A percentile compares a stretch with the other conserved stretches of the same genome.
Evolutionary conservation across 805 yeast species (phyloP).

Genomic region (Suhomyces faveliae): DNA sequence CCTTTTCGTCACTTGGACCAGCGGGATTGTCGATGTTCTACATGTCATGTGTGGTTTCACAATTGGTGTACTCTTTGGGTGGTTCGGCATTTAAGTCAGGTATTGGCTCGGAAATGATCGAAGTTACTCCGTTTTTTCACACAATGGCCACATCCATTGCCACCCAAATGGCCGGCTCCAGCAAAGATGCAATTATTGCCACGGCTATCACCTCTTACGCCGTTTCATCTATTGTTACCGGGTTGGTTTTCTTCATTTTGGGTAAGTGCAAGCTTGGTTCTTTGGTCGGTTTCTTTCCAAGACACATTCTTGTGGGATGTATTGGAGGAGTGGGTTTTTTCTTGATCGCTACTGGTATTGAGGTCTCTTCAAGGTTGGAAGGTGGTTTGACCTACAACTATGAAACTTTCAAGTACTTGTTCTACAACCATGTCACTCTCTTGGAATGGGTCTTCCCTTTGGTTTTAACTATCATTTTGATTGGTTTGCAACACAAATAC

Average conservation of each 20-base stretch:
- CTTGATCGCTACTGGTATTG: conserved; percentile 83
- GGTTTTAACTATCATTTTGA: conserved; percentile 55
- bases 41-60: conserved; percentile 86
- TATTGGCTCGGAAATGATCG: conserved; percentile 98
- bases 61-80: conserved; percentile 83
- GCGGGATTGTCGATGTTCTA: conserved; percentile 93
- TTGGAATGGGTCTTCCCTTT: conserved; percentile 69
- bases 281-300: conserved; percentile 90
- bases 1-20: conserved; percentile 78
- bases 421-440: conserved; percentile 37
- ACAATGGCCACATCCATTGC: conserved; percentile 82
- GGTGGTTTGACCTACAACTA: conserved; percentile 66
- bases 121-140: conserved; percentile 97
- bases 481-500: conserved; percentile 54
- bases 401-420: conserved; percentile 51
- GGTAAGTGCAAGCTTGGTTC: conserved; percentile 83
- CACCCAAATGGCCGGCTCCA: conserved; percentile 49
- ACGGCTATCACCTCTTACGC: conserved; percentile 89
- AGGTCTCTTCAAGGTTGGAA: conserved; percentile 80
- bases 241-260: conserved; percentile 68
- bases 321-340: conserved; percentile 98
- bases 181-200: conserved; percentile 58
- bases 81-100: conserved; percentile 87
- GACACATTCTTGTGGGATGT: conserved; percentile 94
- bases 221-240: conserved; percentile 80